These are phyloP conservation scores for Candida namnaoensis DNA, from an alignment of 805 yeast genomes.

Conservation along the genomic window DNA sequence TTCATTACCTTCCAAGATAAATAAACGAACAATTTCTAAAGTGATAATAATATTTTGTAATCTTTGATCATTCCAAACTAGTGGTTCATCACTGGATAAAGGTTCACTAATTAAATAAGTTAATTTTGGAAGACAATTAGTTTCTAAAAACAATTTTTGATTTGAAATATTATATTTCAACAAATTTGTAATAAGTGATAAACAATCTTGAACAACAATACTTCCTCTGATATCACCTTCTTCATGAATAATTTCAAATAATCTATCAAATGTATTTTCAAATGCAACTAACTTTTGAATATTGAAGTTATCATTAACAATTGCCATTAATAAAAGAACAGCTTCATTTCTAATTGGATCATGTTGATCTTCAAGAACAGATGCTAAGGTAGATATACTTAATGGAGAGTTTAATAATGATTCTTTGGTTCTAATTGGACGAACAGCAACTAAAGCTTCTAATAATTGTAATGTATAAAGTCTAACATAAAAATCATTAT, in stretches of 20 bases:
- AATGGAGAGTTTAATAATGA: constrained; percentile 65
- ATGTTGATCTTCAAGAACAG: constrained; percentile 48
- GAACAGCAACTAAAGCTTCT: constrained; percentile 72
- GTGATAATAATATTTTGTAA: constrained; percentile 56
- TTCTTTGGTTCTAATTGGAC: constrained; percentile 69
- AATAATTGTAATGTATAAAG: constrained; percentile 78
- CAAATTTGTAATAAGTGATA: constrained; percentile 64
- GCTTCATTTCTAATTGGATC: constrained; percentile 91
- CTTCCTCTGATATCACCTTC: constrained; percentile 91
- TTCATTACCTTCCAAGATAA: constrained; percentile 68
- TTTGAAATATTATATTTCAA: constrained; percentile 80
- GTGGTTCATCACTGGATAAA: constrained; percentile 30
- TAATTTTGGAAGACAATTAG: constrained; percentile 65
- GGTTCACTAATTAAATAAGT: constrained; percentile 59
- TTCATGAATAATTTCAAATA: constrained; percentile 70
- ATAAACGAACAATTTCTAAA: constrained; percentile 63
- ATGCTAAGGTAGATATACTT: constrained; percentile 70
- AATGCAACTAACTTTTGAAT: constrained; percentile 91
- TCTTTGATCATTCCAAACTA: constrained; percentile 75
- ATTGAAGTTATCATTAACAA: constrained; percentile 74
- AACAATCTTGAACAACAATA: constrained; percentile 83
- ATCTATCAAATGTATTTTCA: constrained; percentile 80
- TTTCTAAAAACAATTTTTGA: constrained; percentile 81
- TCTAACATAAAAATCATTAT: constrained; percentile 65
- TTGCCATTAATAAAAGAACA: constrained; percentile 71